These are phyloP conservation scores for Dalbergia cochinchinensis DNA, from an alignment of 306 rosid species.

Conservation along the genomic window DNA sequence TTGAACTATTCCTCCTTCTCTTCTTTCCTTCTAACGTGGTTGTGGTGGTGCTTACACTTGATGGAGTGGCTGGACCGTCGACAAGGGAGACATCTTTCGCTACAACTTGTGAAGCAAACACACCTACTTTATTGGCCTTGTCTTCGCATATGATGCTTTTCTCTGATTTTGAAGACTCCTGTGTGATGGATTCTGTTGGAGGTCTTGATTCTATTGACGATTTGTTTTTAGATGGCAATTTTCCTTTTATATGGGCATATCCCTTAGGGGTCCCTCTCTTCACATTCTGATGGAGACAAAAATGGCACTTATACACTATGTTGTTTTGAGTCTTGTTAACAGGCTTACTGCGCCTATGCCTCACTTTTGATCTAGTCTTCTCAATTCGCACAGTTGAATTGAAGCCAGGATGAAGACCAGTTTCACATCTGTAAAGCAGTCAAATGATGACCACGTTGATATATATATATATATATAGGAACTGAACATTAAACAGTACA, in stretches of 20 bases:
- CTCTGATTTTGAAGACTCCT: conserved; percentile 39
- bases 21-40: conserved; percentile 55
- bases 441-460: conserved; percentile 18
- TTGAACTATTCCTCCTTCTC: conserved; percentile 55
- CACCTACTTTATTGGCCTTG: conserved; percentile 37
- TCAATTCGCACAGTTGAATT: conserved; percentile 77
- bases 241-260: conserved; percentile 55
- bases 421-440: conserved; percentile 73
- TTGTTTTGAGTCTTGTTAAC: conserved; percentile 57
- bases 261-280: conserved; percentile 73
- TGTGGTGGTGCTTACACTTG: background rate
- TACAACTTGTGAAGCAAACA: conserved; percentile 30
- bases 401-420: conserved; percentile 72
- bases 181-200: conserved; percentile 8
- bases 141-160: conserved; percentile 35
- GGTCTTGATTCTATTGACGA: conserved; percentile 45
- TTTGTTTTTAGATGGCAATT: conserved; percentile 54
- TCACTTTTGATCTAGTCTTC: conserved; percentile 59
- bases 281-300: conserved; percentile 66
- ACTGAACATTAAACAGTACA: background rate
- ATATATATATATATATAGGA: background rate
- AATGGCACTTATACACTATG: conserved; percentile 72
- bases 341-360: conserved; percentile 46
- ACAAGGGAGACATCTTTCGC: background rate
- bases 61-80: conserved; percentile 51